Evolutionary conservation across 192 early-diverging fungal species (phyloP), one percentile per base, ranked within the genome.

Genomic region (Backusella parvicylindrica): DNA sequence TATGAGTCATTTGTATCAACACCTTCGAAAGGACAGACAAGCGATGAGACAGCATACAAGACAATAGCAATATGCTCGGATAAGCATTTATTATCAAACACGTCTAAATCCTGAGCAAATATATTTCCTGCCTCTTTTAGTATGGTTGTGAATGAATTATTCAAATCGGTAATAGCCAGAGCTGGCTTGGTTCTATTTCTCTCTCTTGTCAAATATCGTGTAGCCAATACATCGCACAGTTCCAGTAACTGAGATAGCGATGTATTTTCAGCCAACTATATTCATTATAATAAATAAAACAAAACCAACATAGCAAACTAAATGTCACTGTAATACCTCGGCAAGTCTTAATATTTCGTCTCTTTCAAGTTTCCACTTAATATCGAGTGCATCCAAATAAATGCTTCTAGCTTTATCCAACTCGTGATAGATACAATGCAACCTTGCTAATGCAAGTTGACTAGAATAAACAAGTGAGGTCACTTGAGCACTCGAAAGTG

Each of bases 311-410:
- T n/a, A 8, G 7, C 50, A 50, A 12, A 33, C 23, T 37, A 56
- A 56, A 26, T 37, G 12, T 1, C 15, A 18, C n/a, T 40, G 15
- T 38, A 60, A 23, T 81, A 86, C 83, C 66, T 76, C 69, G n/a
- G 78, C 68, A 12, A 85, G 50, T 1, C 23, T 1, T 43, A 80
- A 73, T 35, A 87, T 21, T 40, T 83, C 64, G 5, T 56, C 26
- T 11, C 71, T 35, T n/a, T 80, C 69, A 7, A 84, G 76, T 68
- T 82, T 77, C 83, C 81, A 85, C 12, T 81, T 75, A 6, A 63
- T 76, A 15, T 84, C 76, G 12, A 87, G 71, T 18, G 81, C 82
- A 18, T 79, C 66, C 9, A 84, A 31, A 68, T 82, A 84, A 35
- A 73, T 26, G 1, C 49, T 49, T n/a, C 77, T 68, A 16, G 71